Evolutionary conservation across 2,329 filamentous ascomycete species (phyloP).

Genomic region (Paraphoma sp.): DNA sequence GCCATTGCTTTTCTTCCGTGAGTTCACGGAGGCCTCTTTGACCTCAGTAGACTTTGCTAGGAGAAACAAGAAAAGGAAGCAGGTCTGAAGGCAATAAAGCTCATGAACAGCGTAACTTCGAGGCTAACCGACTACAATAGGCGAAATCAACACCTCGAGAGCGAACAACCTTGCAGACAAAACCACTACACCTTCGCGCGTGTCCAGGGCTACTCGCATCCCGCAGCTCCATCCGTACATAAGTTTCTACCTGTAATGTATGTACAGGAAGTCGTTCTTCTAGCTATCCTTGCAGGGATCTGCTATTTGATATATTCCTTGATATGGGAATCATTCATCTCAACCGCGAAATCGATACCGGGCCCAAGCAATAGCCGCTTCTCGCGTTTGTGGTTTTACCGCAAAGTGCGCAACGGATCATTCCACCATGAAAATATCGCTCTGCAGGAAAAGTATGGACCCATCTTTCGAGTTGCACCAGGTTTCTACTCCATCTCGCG

Average conservation of each 20-base stretch:
- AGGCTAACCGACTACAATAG: too few relatives aligned
- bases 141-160: too few relatives aligned
- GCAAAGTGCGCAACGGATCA: neutral
- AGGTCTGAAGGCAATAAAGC: too few relatives aligned
- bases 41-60: too few relatives aligned
- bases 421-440: slow-evolving; percentile 7
- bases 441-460: slow-evolving; percentile 7
- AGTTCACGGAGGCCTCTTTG: too few relatives aligned
- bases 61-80: too few relatives aligned
- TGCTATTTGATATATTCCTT: neutral
- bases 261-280: neutral
- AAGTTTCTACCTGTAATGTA: neutral
- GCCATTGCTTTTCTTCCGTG: too few relatives aligned
- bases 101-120: too few relatives aligned
- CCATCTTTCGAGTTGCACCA: slow-evolving; percentile 10
- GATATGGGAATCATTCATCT: neutral
- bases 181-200: too few relatives aligned
- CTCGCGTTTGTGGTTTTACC: slow-evolving; percentile 5
- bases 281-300: neutral
- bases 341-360: neutral
- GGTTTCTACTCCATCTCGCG: slow-evolving; percentile 1
- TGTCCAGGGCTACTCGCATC: too few relatives aligned
- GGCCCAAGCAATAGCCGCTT: slow-evolving; percentile 4
- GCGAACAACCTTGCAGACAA: too few relatives aligned
- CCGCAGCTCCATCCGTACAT: too few relatives aligned